Evolutionary conservation across 2,329 filamentous ascomycete genomes (phyloP).

Genomic region (Gnomoniopsis sp.): DNA sequence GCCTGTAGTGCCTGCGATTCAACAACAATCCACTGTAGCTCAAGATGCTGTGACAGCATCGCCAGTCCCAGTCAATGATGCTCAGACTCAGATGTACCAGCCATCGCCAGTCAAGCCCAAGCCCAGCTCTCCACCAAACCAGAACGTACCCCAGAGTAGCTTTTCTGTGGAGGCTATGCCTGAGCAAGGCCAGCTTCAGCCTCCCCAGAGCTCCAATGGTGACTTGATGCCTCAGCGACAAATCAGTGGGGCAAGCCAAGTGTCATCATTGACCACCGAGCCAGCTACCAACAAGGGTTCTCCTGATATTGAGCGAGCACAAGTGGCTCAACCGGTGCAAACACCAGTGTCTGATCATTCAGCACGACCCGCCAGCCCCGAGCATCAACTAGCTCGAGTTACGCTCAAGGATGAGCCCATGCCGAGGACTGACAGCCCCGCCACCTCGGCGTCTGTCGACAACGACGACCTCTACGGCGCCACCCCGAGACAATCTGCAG

Average conservation of each 20-base stretch:
- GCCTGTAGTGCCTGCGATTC: neutral
- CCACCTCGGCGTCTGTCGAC: conserved; percentile 17
- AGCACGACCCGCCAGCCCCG: conserved; percentile 1
- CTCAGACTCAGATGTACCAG: conserved; percentile 5
- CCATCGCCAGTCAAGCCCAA: conserved; percentile 3
- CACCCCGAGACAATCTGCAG: conserved; percentile 23
- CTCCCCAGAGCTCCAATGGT: conserved; percentile 2
- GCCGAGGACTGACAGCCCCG: conserved; percentile 8
- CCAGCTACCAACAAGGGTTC: conserved; percentile 10
- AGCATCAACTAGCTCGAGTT: conserved; percentile 11
- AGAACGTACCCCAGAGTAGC: neutral
- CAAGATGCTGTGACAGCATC: neutral
- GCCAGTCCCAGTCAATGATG: neutral
- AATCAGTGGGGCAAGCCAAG: conserved; percentile 25
- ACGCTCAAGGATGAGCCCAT: conserved; percentile 18
- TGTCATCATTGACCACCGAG: conserved; percentile 22
- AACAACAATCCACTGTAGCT: conserved; percentile 6
- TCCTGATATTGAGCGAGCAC: conserved; percentile 3
- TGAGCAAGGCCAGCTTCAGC: conserved; percentile 14
- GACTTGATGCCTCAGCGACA: conserved; percentile 24
- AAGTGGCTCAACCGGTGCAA: conserved; percentile 6
- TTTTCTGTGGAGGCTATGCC: neutral
- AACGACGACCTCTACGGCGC: conserved; percentile 34
- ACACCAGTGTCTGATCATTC: neutral
- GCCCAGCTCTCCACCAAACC: neutral